Base-by-base conservation (phyloP, 2,329 filamentous ascomycete species). In the Aspergillus carbonarius region DNA sequence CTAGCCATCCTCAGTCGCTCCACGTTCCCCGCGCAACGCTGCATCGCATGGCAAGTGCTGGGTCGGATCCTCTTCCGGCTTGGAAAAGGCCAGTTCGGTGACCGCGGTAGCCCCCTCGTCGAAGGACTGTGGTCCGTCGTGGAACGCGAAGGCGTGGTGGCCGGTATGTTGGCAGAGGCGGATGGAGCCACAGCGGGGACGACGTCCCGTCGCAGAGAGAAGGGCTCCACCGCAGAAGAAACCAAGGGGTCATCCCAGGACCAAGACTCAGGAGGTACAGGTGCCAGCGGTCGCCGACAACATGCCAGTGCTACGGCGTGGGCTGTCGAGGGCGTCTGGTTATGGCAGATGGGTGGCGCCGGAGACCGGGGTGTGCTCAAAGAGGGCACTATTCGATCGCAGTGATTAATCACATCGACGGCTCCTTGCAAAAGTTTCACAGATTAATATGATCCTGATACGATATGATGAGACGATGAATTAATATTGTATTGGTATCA, bases 21-120 rank as follows among this genome's bases (percentile, higher is more conserved):
- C 56, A 86, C 88, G 0, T 91, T 96, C 18, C 86, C 95, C 0
- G 88, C 90, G 0, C 95, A 99, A 78, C 81, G 93, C 10, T 97
- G 95, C 70, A 84, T 98, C 61, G 92, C 95, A 0, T 97, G 92
- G 75, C 93, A 96, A 76, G 93, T 93, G 0, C 79, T 98, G 0
- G 95, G 95, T 0, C 83, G 95, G 18, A 84, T 98, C 5, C 75
- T 98, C 15, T 98, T 90, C 72, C 82, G 93, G 8, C 80, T 99
- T 0, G 93, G 95, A 0, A 84, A 82, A 50, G 92, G 91, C 1
- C 85, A 87, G 58, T 87, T 87, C 57, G 86, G 85, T 0, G 82
- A 84, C 2, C 83, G 86, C 25, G 78, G 87, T 58, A 81, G 84
- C 40, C 82, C 83, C 20, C 78, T 93, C 57, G 88, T 90, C 13